Evolutionary conservation across 2,329 filamentous ascomycete genomes (phyloP), one percentile per base, ranked within the genome.

Genomic region (Parastagonospora nodorum): DNA sequence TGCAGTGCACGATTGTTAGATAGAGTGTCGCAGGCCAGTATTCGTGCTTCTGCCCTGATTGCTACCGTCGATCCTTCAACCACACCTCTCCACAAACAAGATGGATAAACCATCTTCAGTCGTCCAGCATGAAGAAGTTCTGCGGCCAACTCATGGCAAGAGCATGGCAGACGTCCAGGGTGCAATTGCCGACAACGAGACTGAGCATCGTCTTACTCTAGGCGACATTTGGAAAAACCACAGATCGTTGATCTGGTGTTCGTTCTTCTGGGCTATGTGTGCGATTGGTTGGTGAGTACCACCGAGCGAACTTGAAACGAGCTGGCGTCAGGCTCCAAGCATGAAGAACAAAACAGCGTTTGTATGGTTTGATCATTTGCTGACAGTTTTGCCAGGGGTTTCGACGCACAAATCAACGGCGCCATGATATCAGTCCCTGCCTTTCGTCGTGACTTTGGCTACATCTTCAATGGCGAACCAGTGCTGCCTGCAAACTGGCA

Each of bases 321-420:
- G 9, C n/a, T n/a, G 30, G 30, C 30, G n/a, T 32, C 9, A 32
- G 2, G 9, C 9, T 32, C 30, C n/a, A 7, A 11, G 10, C 30
- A n/a, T 11, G 30, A 48, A 30, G 49, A 8, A 42, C 14, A 36
- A 28, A n/a, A 4, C 8, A 28, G 8, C 4, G 11, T 9, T 35
- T 29, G 12, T 15, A 12, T 10, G 16, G 8, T 8, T n/a, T 27
- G 11, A 39, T 8, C 8, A 45, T 8, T 39, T 32, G 15, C 32
- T 32, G 36, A 41, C 42, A n/a, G 8, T 12, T 19, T 15, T 24
- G 15, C 15, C 29, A 59, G 56, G 53, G 56, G 56, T 15, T 88
- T 87, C 60, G 84, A 87, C 66, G 81, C 83, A 0, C 84, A 87
- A 65, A 77, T 87, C n/a, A 76, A 86, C 15, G 83, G 83, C 24